A percentile compares a stretch with the other conserved stretches of the same genome.
phyloP scores from a whole-genome alignment of 2,329 filamentous ascomycete species.

The Proliferodiscus dingleyae region DNA sequence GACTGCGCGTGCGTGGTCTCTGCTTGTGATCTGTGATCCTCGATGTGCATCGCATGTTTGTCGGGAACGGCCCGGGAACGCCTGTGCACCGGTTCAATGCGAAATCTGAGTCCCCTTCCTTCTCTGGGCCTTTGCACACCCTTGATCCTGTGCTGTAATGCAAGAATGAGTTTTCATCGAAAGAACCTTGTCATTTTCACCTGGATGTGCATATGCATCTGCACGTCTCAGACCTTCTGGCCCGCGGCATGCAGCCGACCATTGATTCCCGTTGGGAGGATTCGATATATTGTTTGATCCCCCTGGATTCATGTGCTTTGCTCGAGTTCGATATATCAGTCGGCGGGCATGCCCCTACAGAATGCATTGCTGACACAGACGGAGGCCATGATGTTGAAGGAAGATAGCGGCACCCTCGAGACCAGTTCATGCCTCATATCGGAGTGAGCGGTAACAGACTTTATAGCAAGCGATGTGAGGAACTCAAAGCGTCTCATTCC shows the following conservation, averaged over 20 bases:
- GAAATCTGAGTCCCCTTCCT: no score
- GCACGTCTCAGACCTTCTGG: not conserved
- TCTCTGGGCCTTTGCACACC: not conserved
- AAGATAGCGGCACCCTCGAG: not conserved
- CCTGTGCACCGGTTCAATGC: not conserved
- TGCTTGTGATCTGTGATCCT: no score
- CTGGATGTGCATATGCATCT: not conserved
- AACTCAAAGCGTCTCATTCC: no score
- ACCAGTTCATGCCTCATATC: not conserved
- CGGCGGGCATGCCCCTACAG: not conserved
- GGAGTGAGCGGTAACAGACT: no score
- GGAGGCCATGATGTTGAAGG: not conserved
- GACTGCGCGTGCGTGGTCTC: no score
- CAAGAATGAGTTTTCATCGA: not conserved
- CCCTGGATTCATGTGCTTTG: not conserved
- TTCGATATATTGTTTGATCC: not conserved
- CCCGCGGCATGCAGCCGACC: not conserved
- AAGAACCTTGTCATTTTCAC: not conserved
- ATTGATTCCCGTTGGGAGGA: not conserved
- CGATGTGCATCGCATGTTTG: not conserved
- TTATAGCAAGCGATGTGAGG: no score
- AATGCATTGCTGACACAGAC: not conserved
- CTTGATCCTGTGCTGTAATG: not conserved
- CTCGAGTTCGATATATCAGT: not conserved
- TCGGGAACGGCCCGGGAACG: not conserved